Conservation (phyloP, 768 basidiomycete genomes). For the Tulasnella sp. region DNA sequence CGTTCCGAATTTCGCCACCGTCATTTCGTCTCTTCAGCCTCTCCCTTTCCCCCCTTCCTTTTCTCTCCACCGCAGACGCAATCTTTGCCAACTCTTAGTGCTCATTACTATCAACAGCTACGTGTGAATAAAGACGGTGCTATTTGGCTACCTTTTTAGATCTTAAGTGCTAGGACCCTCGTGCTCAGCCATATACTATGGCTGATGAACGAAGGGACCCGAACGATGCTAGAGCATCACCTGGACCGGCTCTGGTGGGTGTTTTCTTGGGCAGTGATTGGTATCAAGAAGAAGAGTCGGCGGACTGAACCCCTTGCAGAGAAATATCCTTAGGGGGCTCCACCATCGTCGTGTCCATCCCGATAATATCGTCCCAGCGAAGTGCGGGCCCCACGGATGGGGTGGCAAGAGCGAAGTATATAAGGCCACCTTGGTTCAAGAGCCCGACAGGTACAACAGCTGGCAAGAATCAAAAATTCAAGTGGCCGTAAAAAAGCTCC, state of each 20-base stretch:
- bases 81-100: no score
- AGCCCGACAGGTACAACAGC: neutral
- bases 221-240: no score
- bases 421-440: neutral
- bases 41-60: no score
- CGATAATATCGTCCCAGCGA: neutral
- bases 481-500: neutral
- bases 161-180: neutral
- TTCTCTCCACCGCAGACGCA: no score
- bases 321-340: neutral
- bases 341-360: neutral
- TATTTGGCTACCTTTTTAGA: neutral
- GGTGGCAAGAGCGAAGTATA: neutral
- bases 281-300: neutral
- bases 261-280: no score
- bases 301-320: neutral
- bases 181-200: no score
- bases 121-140: no score
- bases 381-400: neutral
- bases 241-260: neutral
- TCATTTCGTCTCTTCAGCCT: no score
- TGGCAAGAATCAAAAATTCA: neutral
- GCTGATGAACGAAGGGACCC: no score
- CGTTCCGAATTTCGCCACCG: neutral
- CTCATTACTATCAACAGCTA: no score